Conservation (phyloP, 345 rosid genomes). For the Eucalyptus sp. region DNA sequence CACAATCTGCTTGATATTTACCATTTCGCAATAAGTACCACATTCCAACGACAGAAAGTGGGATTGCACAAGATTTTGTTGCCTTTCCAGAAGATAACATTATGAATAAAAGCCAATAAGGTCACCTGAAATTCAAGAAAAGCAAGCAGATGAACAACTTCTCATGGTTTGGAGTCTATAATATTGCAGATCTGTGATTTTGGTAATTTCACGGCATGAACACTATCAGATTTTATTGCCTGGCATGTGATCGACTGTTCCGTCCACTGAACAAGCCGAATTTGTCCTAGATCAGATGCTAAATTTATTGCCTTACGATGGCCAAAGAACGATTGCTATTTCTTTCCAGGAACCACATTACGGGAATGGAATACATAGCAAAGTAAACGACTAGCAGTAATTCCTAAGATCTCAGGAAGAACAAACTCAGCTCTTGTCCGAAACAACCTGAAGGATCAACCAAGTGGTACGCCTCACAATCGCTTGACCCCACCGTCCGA, state of each 20-base stretch:
- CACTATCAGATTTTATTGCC: neutral
- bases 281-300: neutral
- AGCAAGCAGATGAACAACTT: neutral
- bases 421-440: neutral
- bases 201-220: neutral
- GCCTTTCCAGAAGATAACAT: neutral
- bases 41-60: neutral
- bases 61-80: neutral
- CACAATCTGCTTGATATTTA: neutral
- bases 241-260: neutral
- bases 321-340: neutral
- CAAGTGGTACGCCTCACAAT: conserved; percentile 5
- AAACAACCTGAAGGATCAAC: neutral
- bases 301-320: neutral
- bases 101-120: neutral
- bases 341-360: neutral
- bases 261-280: neutral
- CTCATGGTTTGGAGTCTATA: neutral
- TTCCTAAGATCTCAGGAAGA: neutral
- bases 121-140: neutral
- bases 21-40: neutral
- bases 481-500: neutral
- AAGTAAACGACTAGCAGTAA: neutral
- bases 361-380: neutral
- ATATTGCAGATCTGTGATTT: neutral